Evolutionary conservation across 2,329 filamentous ascomycete species (phyloP).

Genomic region (Colletotrichum tropicale): DNA sequence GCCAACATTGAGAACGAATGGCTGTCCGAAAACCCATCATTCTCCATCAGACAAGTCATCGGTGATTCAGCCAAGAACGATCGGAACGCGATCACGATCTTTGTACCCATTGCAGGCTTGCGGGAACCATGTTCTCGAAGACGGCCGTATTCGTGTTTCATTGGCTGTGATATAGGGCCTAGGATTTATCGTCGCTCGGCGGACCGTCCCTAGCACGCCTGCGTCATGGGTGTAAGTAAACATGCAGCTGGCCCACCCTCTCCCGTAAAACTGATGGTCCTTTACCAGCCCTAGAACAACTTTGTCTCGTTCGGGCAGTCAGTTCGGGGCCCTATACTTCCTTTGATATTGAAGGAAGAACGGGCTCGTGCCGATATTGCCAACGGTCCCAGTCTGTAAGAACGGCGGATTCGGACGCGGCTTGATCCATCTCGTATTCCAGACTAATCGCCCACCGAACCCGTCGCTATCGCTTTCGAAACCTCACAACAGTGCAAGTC

Average conservation of each 20-base stretch:
- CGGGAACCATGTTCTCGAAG: background rate
- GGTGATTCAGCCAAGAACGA: background rate
- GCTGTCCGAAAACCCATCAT: background rate
- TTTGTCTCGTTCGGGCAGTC: background rate
- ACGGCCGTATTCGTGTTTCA: background rate
- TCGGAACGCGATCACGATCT: background rate
- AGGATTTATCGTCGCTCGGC: background rate
- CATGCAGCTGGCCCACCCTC: background rate
- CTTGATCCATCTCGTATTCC: background rate
- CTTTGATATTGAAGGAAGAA: background rate
- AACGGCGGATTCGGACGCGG: background rate
- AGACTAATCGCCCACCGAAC: background rate
- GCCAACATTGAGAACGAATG: background rate
- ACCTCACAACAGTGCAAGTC: background rate
- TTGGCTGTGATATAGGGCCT: background rate
- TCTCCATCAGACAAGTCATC: background rate
- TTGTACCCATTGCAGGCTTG: background rate
- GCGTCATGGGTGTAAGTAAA: background rate
- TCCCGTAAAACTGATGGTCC: background rate
- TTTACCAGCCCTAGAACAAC: background rate
- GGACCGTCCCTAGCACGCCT: background rate
- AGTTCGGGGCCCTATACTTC: background rate
- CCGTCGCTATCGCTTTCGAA: background rate
- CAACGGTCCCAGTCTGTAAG: background rate
- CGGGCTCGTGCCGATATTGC: background rate